Conservation (phyloP, 371 early-diverging fungal species). For the Mortierella sp. region DNA sequence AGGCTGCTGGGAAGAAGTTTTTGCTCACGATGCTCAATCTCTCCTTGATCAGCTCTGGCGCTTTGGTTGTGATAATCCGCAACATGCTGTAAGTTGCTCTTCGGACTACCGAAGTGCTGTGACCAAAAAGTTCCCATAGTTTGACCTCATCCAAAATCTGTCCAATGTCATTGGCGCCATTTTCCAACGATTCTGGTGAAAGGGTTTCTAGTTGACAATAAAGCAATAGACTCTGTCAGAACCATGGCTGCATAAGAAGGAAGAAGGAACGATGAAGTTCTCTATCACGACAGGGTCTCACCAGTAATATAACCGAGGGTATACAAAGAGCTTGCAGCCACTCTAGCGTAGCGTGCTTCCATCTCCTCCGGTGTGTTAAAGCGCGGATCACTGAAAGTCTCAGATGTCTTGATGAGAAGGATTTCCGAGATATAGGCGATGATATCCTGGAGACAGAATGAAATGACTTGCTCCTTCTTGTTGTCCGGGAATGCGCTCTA, state of each 20-base stretch:
- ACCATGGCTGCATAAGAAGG: too few relatives aligned
- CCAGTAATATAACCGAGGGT: slow-evolving; percentile 65
- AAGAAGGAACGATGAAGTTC: too few relatives aligned
- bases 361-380: slow-evolving; percentile 74
- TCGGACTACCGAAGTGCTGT: slow-evolving; percentile 60
- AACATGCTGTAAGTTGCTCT: slow-evolving; percentile 61
- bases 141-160: slow-evolving; percentile 59
- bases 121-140: slow-evolving; percentile 61
- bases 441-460: slow-evolving; percentile 70
- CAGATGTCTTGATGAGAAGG: slow-evolving; percentile 66
- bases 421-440: slow-evolving; percentile 66
- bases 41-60: slow-evolving; percentile 57
- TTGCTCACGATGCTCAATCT: slow-evolving; percentile 63
- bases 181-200: slow-evolving; percentile 55
- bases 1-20: slow-evolving; percentile 60
- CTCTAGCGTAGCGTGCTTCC: slow-evolving; percentile 68
- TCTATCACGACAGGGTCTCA: slow-evolving; percentile 30
- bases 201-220: slow-evolving; percentile 45
- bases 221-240: not conserved
- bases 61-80: slow-evolving; percentile 51
- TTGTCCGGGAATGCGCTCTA: slow-evolving; percentile 67
- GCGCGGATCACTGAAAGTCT: slow-evolving; percentile 73
- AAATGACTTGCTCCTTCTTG: slow-evolving; percentile 63
- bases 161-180: slow-evolving; percentile 56
- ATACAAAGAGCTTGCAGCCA: slow-evolving; percentile 63